phyloP scores from a whole-genome alignment of 139 green algal species.

The Tetraselmis striata region DNA sequence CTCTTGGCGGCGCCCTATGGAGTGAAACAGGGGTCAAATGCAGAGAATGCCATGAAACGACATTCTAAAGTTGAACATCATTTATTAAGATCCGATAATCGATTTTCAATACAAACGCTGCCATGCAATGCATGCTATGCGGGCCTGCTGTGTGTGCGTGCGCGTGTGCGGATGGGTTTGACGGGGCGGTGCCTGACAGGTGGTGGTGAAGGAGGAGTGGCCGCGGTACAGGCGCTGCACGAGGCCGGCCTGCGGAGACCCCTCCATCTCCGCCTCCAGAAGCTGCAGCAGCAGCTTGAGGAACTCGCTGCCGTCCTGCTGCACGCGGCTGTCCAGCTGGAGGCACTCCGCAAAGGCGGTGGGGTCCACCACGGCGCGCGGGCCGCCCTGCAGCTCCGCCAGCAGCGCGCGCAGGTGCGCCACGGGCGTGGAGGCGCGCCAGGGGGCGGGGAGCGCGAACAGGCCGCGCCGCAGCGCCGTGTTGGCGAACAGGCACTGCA shows the following conservation, averaged over 20 bases:
- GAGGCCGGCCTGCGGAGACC: conserved; percentile 29
- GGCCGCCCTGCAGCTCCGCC: conserved; percentile 52
- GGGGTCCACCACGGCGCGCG: conserved; percentile 47
- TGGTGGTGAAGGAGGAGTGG: conserved; percentile 64
- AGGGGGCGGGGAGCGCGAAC: conserved; percentile 23
- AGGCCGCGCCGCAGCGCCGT: conserved; percentile 51
- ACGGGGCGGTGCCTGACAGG: conserved; percentile 35
- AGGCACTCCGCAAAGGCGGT: conserved; percentile 50
- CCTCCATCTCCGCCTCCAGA: conserved; percentile 56
- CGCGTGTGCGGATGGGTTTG: background rate
- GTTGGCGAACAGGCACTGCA: conserved; percentile 75
- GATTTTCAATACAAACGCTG: too few relatives aligned
- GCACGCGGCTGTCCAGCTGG: conserved; percentile 64
- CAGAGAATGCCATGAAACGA: too few relatives aligned
- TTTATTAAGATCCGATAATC: too few relatives aligned
- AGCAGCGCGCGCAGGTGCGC: conserved; percentile 44
- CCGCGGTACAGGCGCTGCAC: conserved; percentile 64
- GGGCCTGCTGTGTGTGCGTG: background rate
- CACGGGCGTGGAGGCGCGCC: background rate
- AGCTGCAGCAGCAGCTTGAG: conserved; percentile 84
- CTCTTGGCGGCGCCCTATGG: too few relatives aligned
- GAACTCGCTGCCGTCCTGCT: conserved; percentile 92
- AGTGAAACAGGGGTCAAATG: too few relatives aligned
- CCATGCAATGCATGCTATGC: too few relatives aligned
- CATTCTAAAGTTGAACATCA: too few relatives aligned